Conservation (phyloP, 805 yeast species). For the Metschnikowia bowlesiae region DNA sequence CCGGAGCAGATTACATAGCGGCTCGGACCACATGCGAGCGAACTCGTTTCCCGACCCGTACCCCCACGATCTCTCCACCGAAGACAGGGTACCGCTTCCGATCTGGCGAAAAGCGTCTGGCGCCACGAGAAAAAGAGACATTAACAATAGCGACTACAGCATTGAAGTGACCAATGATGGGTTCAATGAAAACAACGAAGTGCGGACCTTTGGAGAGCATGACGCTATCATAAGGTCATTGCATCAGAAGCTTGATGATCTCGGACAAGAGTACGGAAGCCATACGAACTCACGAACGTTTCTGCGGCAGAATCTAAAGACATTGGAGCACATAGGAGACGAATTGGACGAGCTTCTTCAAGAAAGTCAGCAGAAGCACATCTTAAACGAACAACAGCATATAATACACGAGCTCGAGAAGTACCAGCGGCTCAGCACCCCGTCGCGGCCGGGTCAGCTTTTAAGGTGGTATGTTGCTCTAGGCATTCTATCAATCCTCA, state of each 20-base stretch:
- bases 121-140: neutral
- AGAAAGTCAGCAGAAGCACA: conserved; percentile 11
- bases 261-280: conserved; percentile 6
- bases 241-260: conserved; percentile 7
- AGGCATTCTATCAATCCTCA: neutral
- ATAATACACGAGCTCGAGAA: conserved; percentile 24
- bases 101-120: conserved; percentile 9
- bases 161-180: neutral
- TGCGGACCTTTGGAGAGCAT: neutral
- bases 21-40: conserved; percentile 5
- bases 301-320: conserved; percentile 3
- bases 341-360: conserved; percentile 8
- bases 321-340: conserved; percentile 5
- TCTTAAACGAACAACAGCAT: conserved; percentile 7
- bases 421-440: conserved; percentile 13
- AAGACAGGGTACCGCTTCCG: conserved; percentile 9
- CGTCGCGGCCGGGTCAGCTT: neutral
- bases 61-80: neutral
- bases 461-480: conserved; percentile 7
- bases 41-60: conserved; percentile 1
- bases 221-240: conserved; percentile 8
- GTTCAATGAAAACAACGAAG: neutral
- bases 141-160: neutral
- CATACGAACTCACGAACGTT: neutral
- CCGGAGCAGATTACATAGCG: neutral